Conservation (phyloP, 2,329 filamentous ascomycete genomes). For the Xylaria sp. region DNA sequence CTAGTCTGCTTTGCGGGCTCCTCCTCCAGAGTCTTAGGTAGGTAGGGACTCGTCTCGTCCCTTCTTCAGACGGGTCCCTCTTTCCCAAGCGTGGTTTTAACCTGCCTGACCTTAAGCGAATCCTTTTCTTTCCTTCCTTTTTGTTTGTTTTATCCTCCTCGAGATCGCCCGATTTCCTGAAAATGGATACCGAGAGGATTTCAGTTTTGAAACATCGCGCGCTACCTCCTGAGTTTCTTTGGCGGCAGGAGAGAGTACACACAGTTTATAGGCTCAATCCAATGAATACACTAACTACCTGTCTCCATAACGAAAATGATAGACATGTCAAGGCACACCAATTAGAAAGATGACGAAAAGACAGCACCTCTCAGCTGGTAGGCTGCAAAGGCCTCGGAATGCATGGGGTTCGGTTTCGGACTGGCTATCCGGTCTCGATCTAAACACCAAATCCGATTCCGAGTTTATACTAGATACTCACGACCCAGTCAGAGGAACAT, state of each 20-base stretch:
- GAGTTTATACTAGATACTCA: not conserved
- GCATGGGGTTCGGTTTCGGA: not conserved
- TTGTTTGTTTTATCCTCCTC: too few species aligned
- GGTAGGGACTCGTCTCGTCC: constrained; percentile 8
- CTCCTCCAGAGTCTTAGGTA: constrained; percentile 4
- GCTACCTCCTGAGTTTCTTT: not conserved
- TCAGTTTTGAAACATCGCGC: not conserved
- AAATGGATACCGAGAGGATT: not conserved
- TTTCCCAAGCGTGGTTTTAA: not conserved
- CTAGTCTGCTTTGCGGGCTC: constrained; percentile 18
- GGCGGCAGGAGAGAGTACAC: not conserved
- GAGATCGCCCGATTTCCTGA: too few species aligned
- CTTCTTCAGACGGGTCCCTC: not conserved
- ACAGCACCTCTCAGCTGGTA: not conserved
- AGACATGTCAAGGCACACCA: not conserved
- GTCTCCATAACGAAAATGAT: not conserved
- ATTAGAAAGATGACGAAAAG: not conserved
- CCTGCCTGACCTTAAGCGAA: constrained; percentile 1
- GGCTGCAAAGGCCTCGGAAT: not conserved
- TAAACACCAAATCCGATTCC: not conserved
- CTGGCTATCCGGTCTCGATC: not conserved
- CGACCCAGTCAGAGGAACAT: too few species aligned
- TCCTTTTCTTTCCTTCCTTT: not conserved
- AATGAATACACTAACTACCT: too few species aligned
- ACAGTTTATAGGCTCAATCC: too few species aligned